These are phyloP conservation scores for Manihot esculenta DNA, from an alignment of 441 rosid genomes.

Conservation along the genomic window DNA sequence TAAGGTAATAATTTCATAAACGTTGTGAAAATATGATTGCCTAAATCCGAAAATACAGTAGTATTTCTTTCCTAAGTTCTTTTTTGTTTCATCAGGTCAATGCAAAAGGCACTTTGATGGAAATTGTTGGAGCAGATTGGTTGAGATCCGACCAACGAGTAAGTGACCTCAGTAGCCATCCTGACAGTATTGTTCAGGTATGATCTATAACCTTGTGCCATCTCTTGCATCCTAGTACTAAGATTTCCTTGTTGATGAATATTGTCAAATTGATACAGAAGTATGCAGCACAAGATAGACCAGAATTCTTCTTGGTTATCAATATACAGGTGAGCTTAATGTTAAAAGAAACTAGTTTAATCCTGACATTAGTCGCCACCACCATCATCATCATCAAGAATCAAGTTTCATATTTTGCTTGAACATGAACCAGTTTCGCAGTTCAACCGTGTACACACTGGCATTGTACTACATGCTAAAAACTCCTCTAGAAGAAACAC, in stretches of 20 bases:
- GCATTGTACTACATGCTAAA: conserved; percentile 73
- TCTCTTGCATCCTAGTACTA: background rate
- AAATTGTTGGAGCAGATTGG: conserved; percentile 97
- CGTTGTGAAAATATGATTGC: too few species aligned
- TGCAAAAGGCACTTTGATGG: conserved; percentile 68
- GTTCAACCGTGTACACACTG: conserved; percentile 53
- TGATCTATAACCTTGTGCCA: too few species aligned
- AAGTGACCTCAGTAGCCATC: conserved; percentile 71
- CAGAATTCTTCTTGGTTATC: conserved; percentile 79
- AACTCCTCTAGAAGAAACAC: conserved; percentile 71
- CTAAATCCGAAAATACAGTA: too few species aligned
- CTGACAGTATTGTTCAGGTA: conserved; percentile 75
- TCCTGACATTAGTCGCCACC: background rate
- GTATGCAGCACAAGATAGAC: conserved; percentile 50
- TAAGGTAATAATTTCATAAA: too few species aligned
- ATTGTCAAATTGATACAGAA: conserved; percentile 35
- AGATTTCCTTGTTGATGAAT: background rate
- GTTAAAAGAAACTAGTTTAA: background rate
- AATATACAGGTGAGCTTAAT: conserved; percentile 60
- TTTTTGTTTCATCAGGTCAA: conserved; percentile 44
- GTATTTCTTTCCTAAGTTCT: too few species aligned
- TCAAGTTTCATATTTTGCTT: too few species aligned
- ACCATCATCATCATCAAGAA: background rate
- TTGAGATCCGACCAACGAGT: conserved; percentile 66
- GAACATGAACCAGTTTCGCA: conserved; percentile 60